A percentile compares a stretch with the other conserved stretches of the same genome.
Conservation (phyloP, 2,329 filamentous ascomycete species). For the Trichoderma guizhouense region DNA sequence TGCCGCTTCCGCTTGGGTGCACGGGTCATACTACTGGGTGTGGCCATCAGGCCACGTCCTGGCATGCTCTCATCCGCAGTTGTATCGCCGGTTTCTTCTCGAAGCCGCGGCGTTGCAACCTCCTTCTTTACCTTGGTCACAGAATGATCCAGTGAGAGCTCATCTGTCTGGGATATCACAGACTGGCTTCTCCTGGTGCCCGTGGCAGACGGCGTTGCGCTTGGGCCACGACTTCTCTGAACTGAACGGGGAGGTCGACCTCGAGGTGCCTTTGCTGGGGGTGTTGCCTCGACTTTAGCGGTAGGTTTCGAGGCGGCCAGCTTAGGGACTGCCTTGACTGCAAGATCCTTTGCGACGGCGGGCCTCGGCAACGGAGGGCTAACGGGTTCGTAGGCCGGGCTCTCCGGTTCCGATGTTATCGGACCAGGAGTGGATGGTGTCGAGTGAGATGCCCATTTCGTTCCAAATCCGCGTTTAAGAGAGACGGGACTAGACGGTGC, state of each 20-base stretch:
- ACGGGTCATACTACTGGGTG: slow-evolving; percentile 38
- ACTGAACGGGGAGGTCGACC: slow-evolving; percentile 37
- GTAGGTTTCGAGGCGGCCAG: slow-evolving; percentile 30
- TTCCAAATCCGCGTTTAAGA: slow-evolving; percentile 44
- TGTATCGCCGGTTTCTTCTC: slow-evolving; percentile 55
- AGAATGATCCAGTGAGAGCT: slow-evolving; percentile 44
- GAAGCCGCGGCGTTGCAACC: slow-evolving; percentile 50
- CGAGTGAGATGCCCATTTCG: slow-evolving; percentile 56
- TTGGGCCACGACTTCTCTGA: slow-evolving; percentile 34
- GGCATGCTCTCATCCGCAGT: slow-evolving; percentile 52
- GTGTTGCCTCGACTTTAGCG: slow-evolving; percentile 24
- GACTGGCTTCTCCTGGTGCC: slow-evolving; percentile 44
- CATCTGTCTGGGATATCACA: slow-evolving; percentile 46
- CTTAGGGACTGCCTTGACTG: slow-evolving; percentile 33
- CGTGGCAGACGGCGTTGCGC: slow-evolving; percentile 35
- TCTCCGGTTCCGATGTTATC: slow-evolving; percentile 38
- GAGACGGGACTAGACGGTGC: slow-evolving; percentile 29
- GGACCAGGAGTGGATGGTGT: slow-evolving; percentile 56
- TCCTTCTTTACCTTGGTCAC: slow-evolving; percentile 57
- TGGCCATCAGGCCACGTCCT: slow-evolving; percentile 37
- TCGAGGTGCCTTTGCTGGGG: slow-evolving; percentile 26
- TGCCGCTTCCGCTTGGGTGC: slow-evolving; percentile 57
- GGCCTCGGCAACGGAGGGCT: slow-evolving; percentile 50
- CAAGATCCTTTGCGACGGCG: slow-evolving; percentile 26
- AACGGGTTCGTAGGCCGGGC: slow-evolving; percentile 56